Evolutionary conservation across 2,329 filamentous ascomycete species (phyloP).

Genomic region (Tolypocladium album): DNA sequence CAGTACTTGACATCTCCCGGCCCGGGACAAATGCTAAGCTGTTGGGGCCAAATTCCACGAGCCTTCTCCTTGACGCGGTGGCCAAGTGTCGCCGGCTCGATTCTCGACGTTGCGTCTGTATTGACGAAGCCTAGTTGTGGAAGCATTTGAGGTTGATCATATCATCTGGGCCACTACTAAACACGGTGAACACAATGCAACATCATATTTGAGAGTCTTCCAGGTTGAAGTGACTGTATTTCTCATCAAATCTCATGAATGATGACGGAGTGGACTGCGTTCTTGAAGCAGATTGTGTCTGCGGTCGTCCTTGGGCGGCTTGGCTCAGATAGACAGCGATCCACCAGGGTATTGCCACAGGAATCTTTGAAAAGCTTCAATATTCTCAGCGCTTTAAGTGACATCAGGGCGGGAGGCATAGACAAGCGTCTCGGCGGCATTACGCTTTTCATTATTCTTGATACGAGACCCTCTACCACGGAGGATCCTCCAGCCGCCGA

Average conservation of each 20-base stretch:
- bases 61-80: neutral
- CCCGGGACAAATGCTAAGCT: neutral
- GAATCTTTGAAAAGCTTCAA: neutral
- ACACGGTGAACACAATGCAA: neutral
- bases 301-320: too few relatives aligned
- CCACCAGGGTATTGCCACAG: too few relatives aligned
- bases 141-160: neutral
- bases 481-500: constrained; percentile 66
- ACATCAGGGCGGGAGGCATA: neutral
- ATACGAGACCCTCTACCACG: constrained; percentile 44
- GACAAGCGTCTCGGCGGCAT: neutral
- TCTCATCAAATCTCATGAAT: neutral
- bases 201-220: neutral
- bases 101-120: neutral
- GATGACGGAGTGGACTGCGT: too few relatives aligned
- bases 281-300: too few relatives aligned
- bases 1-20: neutral
- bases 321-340: too few relatives aligned
- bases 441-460: neutral
- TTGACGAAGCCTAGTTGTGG: too few relatives aligned
- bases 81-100: too few relatives aligned
- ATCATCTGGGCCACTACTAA: neutral
- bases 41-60: neutral
- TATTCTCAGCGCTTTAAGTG: too few relatives aligned
- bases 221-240: neutral